These are phyloP conservation scores for Hexamita inflata DNA, from an alignment of 208 protist genomes.

Conservation along the genomic window DNA sequence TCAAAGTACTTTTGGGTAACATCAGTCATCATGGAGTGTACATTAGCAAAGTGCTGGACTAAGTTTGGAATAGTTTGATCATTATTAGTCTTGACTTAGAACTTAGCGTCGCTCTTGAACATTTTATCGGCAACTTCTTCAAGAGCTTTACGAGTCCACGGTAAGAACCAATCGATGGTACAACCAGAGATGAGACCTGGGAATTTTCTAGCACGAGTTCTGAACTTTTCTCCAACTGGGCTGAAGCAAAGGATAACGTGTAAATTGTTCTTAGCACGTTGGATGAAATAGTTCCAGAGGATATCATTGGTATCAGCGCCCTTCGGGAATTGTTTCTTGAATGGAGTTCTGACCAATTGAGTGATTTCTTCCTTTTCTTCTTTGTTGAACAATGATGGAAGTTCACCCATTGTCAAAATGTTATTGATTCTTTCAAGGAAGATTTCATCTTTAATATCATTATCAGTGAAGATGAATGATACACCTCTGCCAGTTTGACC, in stretches of 20 bases:
- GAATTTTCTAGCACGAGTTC: slow-evolving; percentile 78
- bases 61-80: slow-evolving; percentile 42
- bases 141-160: slow-evolving; percentile 81
- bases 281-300: slow-evolving; percentile 85
- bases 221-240: slow-evolving; percentile 83
- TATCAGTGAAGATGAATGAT: slow-evolving; percentile 88
- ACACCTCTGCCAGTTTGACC: slow-evolving; percentile 49
- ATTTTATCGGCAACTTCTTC: slow-evolving; percentile 67
- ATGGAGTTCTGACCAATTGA: slow-evolving; percentile 71
- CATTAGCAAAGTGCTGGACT: slow-evolving; percentile 49
- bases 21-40: slow-evolving; percentile 53
- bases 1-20: slow-evolving; percentile 54
- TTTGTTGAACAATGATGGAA: slow-evolving; percentile 84
- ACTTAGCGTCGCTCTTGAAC: slow-evolving; percentile 62
- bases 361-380: slow-evolving; percentile 83
- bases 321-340: slow-evolving; percentile 69
- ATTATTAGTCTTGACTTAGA: slow-evolving; percentile 58
- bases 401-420: slow-evolving; percentile 62
- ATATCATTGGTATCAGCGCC: slow-evolving; percentile 80
- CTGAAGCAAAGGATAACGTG: slow-evolving; percentile 91
- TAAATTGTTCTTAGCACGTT: slow-evolving; percentile 75
- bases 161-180: slow-evolving; percentile 93
- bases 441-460: slow-evolving; percentile 85
- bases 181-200: slow-evolving; percentile 80
- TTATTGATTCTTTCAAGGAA: slow-evolving; percentile 94